Evolutionary conservation across 306 rosid genomes (phyloP), one percentile per base, ranked within the genome.

Genomic region (Fragaria vesca): DNA sequence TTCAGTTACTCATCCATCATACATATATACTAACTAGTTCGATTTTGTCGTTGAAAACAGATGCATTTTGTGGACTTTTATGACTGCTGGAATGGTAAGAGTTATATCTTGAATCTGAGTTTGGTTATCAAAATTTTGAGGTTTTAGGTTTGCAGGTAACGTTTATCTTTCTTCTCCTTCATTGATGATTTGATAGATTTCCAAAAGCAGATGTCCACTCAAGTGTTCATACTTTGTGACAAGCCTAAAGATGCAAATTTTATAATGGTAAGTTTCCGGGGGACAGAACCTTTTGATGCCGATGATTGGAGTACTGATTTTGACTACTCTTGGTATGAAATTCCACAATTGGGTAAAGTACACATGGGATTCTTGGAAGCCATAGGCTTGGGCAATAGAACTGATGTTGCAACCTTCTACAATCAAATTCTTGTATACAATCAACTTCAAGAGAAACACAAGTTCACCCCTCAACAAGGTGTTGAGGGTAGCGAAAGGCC

Each of bases 281-380:
- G 96, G 47, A 91, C 94, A 15, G 96, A 91, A 43, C 96, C 87
- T 74, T 91, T 91, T 79, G 87, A 86, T 78, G 89, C 94, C 2
- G 81, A 86, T 84, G 94, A 89, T 74, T 93, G 96, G 97, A 71
- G 82, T 38, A 85, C 94, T 26, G 97, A 93, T 80, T 91, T 90
- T 77, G 97, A 89, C 75, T 93, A 88, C 84, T 90, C 93, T 55
- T 91, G 96, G 94, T 93, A 86, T 80, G 91, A 89, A 69, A 85
- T 88, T 69, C 91, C 94, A 6, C 50, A 89, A 21, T 38, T 86
- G 69, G 96, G 97, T 2, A 91, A 89, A 83, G 69, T 91, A 63
- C 96, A 93, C 81, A 86, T 89, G 76, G 96, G 97, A 10, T 93
- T 93, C 87, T 72, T 89, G 34, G 97, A 93, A 83, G 96, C 97